These are phyloP conservation scores for Oryza rufipogon DNA, from an alignment of 176 grass and related monocot species.

Conservation along the genomic window DNA sequence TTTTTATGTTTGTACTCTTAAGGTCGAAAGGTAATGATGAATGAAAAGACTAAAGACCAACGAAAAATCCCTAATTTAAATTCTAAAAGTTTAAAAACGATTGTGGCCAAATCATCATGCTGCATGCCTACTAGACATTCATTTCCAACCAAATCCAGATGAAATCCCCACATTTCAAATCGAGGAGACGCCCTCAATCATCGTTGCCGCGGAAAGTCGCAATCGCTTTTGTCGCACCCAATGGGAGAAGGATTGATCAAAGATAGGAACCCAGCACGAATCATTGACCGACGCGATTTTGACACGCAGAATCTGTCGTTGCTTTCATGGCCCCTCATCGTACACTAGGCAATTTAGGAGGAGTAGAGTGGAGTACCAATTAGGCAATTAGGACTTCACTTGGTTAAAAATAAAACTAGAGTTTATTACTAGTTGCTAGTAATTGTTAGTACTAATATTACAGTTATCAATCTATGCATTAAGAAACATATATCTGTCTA, in stretches of 20 bases:
- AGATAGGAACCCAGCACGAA: background rate
- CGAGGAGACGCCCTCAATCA: conserved; percentile 20
- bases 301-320: conserved; percentile 26
- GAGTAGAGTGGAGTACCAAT: no score
- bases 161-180: background rate
- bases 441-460: background rate
- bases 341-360: background rate
- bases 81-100: no score
- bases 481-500: no score
- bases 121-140: background rate
- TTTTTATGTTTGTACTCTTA: no score
- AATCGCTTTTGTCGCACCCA: conserved; percentile 21
- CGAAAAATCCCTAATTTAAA: no score
- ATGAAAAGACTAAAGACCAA: no score
- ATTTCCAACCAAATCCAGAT: background rate
- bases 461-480: background rate
- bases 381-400: background rate
- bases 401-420: background rate
- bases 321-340: conserved; percentile 27
- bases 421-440: no score
- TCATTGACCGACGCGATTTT: conserved; percentile 18
- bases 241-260: conserved; percentile 4
- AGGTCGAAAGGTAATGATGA: no score
- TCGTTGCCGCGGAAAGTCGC: conserved; percentile 29
- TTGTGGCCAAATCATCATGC: no score